phyloP scores from a whole-genome alignment of 345 rosid species.

The Populus nigra region DNA sequence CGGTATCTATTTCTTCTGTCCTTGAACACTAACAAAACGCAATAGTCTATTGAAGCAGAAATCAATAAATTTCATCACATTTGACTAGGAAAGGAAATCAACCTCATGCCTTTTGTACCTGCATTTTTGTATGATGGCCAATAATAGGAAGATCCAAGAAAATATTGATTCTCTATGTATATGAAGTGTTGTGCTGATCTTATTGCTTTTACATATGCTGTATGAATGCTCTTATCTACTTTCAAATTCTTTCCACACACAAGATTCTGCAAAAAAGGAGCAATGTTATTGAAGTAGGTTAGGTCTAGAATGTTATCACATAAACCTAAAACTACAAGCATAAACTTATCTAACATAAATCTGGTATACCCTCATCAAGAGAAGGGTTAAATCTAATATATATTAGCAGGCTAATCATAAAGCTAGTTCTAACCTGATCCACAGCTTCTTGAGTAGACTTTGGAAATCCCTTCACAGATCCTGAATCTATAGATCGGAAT shows the following conservation, averaged over 20 bases:
- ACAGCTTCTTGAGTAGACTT: slow-evolving; percentile 44
- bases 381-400: not conserved
- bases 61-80: not conserved
- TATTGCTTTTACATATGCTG: slow-evolving; percentile 62
- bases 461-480: slow-evolving; percentile 69
- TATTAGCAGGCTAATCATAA: slow-evolving; percentile 1
- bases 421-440: slow-evolving; percentile 42
- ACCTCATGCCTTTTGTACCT: slow-evolving; percentile 33
- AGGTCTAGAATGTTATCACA: not conserved
- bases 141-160: slow-evolving; percentile 59
- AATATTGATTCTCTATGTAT: slow-evolving; percentile 71
- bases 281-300: slow-evolving; percentile 1
- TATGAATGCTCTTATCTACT: slow-evolving; percentile 66
- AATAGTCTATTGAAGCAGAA: not conserved
- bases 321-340: not conserved
- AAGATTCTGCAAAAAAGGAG: slow-evolving; percentile 43
- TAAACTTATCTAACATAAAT: not conserved
- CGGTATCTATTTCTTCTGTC: no score
- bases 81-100: not conserved
- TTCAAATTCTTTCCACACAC: slow-evolving; percentile 60
- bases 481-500: slow-evolving; percentile 76
- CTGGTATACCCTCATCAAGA: not conserved
- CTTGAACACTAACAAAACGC: no score
- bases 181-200: slow-evolving; percentile 73
- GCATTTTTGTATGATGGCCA: slow-evolving; percentile 78